phyloP scores from a whole-genome alignment of 2,329 filamentous ascomycete species.

The Pleoardoris graminearum region DNA sequence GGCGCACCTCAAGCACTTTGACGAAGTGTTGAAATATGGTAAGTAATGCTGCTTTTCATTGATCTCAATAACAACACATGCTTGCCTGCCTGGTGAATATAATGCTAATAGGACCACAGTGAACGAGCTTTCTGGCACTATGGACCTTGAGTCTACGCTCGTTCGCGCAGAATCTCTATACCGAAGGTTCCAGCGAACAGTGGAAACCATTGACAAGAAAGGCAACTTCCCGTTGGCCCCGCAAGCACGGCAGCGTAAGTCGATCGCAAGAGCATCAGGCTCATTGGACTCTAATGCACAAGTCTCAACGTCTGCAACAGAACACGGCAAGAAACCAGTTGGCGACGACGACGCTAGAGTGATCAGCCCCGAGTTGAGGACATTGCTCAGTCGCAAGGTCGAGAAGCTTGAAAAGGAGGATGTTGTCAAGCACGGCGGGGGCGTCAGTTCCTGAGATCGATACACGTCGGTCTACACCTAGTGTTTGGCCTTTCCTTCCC shows the following conservation, averaged over 20 bases:
- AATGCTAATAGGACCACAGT: conserved; percentile 58
- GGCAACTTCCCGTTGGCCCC: conserved; percentile 72
- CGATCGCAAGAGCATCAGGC: conserved; percentile 31
- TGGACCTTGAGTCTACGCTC: conserved; percentile 84
- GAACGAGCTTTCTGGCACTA: conserved; percentile 91
- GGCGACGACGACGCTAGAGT: conserved; percentile 52
- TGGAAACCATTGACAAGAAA: conserved; percentile 92
- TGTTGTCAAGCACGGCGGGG: conserved; percentile 47
- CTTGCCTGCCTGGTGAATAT: not conserved
- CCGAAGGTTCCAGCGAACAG: conserved; percentile 80
- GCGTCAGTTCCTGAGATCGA: conserved; percentile 22
- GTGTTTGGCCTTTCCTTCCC: not conserved
- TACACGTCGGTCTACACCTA: too few relatives aligned
- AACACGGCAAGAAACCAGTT: conserved; percentile 41
- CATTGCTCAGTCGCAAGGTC: conserved; percentile 64
- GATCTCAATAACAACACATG: not conserved
- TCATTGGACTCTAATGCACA: conserved; percentile 22
- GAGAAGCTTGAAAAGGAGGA: conserved; percentile 54
- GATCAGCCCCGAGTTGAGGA: conserved; percentile 66
- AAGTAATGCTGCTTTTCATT: conserved; percentile 44
- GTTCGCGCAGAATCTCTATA: conserved; percentile 88
- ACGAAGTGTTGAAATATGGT: conserved; percentile 97
- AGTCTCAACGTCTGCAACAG: conserved; percentile 33
- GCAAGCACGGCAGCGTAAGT: conserved; percentile 53
- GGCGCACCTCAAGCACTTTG: conserved; percentile 89